phyloP scores from a whole-genome alignment of 108 stramenopile genomes.

The Nitzschia palea region DNA sequence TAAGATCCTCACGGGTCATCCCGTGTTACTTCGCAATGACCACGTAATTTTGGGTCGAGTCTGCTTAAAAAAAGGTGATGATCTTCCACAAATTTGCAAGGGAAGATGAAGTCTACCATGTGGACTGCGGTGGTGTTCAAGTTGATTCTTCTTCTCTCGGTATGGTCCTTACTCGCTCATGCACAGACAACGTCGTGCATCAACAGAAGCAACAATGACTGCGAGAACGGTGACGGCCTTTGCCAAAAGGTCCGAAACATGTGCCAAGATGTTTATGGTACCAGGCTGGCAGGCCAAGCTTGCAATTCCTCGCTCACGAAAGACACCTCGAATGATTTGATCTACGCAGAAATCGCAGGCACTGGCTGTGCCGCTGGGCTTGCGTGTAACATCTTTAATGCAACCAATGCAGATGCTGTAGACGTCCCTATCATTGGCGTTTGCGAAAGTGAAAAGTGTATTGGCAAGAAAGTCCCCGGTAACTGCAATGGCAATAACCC shows the following conservation, averaged over 20 bases:
- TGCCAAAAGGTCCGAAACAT: not conserved
- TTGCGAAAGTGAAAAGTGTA: not conserved
- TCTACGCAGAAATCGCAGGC: not conserved
- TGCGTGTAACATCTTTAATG: not conserved
- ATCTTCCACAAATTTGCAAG: too few species aligned
- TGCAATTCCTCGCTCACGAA: not conserved
- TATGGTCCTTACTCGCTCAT: too few species aligned
- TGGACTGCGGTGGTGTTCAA: too few species aligned
- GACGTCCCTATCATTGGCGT: not conserved
- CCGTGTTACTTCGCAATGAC: too few species aligned
- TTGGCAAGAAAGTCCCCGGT: not conserved
- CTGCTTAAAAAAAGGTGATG: too few species aligned
- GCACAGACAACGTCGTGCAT: too few species aligned
- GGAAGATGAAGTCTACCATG: too few species aligned
- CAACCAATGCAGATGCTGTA: not conserved
- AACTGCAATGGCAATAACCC: conserved; percentile 3
- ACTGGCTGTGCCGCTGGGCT: not conserved
- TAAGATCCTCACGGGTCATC: too few species aligned
- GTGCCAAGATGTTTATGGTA: not conserved
- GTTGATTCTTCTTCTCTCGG: too few species aligned
- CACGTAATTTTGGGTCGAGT: too few species aligned
- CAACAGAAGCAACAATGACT: too few species aligned
- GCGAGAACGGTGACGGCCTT: conserved; percentile 1
- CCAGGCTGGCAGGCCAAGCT: not conserved
- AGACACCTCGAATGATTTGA: not conserved